Evolutionary conservation across 192 early-diverging fungal genomes (phyloP).

Genomic region (Gaertneriomyces semiglobifer): DNA sequence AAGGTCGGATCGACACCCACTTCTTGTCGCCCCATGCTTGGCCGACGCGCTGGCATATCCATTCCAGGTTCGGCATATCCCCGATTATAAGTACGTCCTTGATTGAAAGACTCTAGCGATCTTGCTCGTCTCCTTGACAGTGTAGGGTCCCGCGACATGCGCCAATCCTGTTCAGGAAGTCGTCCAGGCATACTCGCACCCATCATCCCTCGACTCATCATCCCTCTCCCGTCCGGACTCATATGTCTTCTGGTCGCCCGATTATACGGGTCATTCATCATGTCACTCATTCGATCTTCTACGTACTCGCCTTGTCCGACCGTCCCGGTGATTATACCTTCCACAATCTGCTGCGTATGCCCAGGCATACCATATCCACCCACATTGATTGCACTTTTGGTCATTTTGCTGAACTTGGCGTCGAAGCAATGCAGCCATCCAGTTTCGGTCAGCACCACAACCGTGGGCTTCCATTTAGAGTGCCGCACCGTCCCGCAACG

Average conservation of each 20-base stretch:
- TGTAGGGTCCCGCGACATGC: too few relatives aligned
- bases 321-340: neutral
- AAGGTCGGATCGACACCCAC: too few relatives aligned
- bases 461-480: neutral
- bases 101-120: too few relatives aligned
- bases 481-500: slow-evolving; percentile 1
- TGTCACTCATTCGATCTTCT: neutral
- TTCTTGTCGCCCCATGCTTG: too few relatives aligned
- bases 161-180: too few relatives aligned
- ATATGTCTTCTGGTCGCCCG: neutral
- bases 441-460: slow-evolving; percentile 17
- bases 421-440: slow-evolving; percentile 17
- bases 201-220: neutral
- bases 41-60: too few relatives aligned
- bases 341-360: neutral
- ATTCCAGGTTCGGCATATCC: too few relatives aligned
- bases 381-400: neutral
- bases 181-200: neutral
- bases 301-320: too few relatives aligned
- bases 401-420: neutral
- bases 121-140: too few relatives aligned
- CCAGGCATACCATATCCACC: too few relatives aligned
- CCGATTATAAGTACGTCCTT: too few relatives aligned
- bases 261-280: too few relatives aligned
- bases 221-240: neutral